Percentiles rank a stretch among this genome's conserved stretches.
These are phyloP conservation scores for Arabis alpina DNA, from an alignment of 345 rosid species.

Conservation along the genomic window DNA sequence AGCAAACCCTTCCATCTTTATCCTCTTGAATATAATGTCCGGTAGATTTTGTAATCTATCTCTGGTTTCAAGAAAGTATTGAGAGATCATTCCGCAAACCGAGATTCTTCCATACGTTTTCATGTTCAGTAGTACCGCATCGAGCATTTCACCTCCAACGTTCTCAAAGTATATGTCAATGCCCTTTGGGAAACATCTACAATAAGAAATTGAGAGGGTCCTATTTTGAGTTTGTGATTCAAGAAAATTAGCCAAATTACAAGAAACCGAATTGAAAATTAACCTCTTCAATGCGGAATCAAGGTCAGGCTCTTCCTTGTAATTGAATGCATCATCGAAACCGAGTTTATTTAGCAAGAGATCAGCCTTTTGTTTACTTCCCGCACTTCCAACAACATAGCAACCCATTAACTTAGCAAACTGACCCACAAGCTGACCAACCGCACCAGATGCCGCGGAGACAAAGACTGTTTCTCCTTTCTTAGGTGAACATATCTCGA, in stretches of 20 bases:
- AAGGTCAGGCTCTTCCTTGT: conserved; percentile 55
- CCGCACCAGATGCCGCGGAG: conserved; percentile 64
- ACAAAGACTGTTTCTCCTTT: conserved; percentile 55
- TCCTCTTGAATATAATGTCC: conserved; percentile 24
- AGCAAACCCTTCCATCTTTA: conserved; percentile 48
- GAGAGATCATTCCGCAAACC: conserved; percentile 55
- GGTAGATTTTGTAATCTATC: conserved; percentile 43
- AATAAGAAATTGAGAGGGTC: no score
- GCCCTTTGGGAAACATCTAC: conserved; percentile 53
- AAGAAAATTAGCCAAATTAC: not conserved
- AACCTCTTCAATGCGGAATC: conserved; percentile 51
- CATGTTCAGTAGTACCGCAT: conserved; percentile 54
- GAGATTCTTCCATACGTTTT: conserved; percentile 46
- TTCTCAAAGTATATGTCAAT: conserved; percentile 61
- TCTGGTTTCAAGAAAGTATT: conserved; percentile 42
- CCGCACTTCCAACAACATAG: conserved; percentile 63
- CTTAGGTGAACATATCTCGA: conserved; percentile 56
- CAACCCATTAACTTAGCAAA: conserved; percentile 58
- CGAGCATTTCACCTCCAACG: conserved; percentile 60
- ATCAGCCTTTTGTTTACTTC: conserved; percentile 53
- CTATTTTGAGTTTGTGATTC: not conserved
- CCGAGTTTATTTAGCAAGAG: conserved; percentile 55
- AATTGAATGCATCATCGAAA: conserved; percentile 64
- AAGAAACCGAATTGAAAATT: not conserved
- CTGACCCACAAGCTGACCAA: conserved; percentile 69